These are phyloP conservation scores for Geopyxis carbonaria DNA, from an alignment of 495 filamentous ascomycete species.

Conservation along the genomic window DNA sequence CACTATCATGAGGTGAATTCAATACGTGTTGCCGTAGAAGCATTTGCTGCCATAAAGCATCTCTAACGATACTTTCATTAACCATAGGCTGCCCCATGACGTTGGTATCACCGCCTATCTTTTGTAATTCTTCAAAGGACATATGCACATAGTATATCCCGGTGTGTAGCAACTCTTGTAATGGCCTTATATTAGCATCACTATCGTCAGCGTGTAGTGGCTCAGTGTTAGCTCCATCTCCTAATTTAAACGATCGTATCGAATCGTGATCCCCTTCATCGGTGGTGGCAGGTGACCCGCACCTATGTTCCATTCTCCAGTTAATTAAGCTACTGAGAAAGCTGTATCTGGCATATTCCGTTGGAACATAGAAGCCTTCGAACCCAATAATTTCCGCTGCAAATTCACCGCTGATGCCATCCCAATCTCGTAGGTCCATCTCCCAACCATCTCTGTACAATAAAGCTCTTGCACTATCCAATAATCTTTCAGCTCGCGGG, in stretches of 20 bases:
- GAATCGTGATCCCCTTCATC: constrained; percentile 27
- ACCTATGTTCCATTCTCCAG: constrained; percentile 29
- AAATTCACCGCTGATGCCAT: constrained; percentile 40
- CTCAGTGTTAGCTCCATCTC: constrained; percentile 22
- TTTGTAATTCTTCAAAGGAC: constrained; percentile 41
- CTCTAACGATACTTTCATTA: constrained; percentile 35
- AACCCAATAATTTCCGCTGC: constrained; percentile 40
- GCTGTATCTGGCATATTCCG: constrained; percentile 42
- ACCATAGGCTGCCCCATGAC: constrained; percentile 38
- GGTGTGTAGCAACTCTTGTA: constrained; percentile 39
- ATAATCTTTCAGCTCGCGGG: constrained; percentile 36
- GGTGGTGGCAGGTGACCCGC: constrained; percentile 26
- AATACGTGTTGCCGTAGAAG: constrained; percentile 39
- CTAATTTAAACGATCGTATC: constrained; percentile 11
- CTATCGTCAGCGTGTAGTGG: constrained; percentile 12
- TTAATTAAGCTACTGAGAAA: constrained; percentile 39
- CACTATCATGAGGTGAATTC: constrained; percentile 28
- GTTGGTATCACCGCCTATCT: constrained; percentile 35
- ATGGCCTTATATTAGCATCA: constrained; percentile 37
- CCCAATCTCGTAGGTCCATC: constrained; percentile 41
- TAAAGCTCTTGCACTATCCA: constrained; percentile 41
- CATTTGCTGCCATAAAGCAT: constrained; percentile 38
- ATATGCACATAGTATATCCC: constrained; percentile 47
- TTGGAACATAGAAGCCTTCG: constrained; percentile 43
- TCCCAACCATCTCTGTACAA: constrained; percentile 44